A percentile compares a stretch with the other conserved stretches of the same genome.
Evolutionary conservation across 1,284 basidiomycete genomes (phyloP).

Genomic region (Calocybe gambosa): DNA sequence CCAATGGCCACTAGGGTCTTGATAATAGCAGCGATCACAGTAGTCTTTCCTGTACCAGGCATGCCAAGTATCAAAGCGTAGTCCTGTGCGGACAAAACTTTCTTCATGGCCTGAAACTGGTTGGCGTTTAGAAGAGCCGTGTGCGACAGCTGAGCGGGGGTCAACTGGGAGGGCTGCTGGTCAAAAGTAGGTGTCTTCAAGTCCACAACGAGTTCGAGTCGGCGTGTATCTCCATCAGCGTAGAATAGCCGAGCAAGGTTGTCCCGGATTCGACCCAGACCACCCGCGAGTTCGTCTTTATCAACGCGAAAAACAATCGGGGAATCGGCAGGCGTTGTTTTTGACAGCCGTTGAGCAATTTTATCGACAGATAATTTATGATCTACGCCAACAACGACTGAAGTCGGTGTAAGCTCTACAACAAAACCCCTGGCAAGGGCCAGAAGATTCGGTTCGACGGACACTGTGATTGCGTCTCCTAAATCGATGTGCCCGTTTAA

Average conservation of each 20-base stretch:
- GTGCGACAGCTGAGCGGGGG: constrained; percentile 15
- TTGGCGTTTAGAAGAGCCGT: constrained; percentile 58
- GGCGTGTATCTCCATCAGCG: constrained; percentile 58
- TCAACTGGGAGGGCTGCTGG: constrained; percentile 23
- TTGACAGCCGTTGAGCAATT: constrained; percentile 38
- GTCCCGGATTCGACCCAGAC: constrained; percentile 84
- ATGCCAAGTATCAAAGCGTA: constrained; percentile 94
- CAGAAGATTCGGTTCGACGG: constrained; percentile 79
- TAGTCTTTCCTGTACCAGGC: constrained; percentile 99
- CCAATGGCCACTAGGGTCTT: constrained; percentile 71
- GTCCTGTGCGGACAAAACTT: constrained; percentile 77
- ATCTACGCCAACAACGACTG: constrained; percentile 76
- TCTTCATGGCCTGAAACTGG: constrained; percentile 70
- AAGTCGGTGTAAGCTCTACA: constrained; percentile 57
- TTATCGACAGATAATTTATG: constrained; percentile 60
- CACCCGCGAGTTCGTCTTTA: constrained; percentile 85
- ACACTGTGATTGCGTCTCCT: constrained; percentile 82
- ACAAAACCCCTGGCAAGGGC: constrained; percentile 86
- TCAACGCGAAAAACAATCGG: constrained; percentile 79
- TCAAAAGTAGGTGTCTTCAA: constrained; percentile 64
- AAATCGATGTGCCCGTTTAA: constrained; percentile 74
- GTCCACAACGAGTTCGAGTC: constrained; percentile 78
- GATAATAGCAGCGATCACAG: constrained; percentile 88
- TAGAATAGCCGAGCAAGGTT: constrained; percentile 91
- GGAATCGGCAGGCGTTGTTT: not conserved